phyloP scores from a whole-genome alignment of 2,329 filamentous ascomycete species.

The Colletotrichum incanum region DNA sequence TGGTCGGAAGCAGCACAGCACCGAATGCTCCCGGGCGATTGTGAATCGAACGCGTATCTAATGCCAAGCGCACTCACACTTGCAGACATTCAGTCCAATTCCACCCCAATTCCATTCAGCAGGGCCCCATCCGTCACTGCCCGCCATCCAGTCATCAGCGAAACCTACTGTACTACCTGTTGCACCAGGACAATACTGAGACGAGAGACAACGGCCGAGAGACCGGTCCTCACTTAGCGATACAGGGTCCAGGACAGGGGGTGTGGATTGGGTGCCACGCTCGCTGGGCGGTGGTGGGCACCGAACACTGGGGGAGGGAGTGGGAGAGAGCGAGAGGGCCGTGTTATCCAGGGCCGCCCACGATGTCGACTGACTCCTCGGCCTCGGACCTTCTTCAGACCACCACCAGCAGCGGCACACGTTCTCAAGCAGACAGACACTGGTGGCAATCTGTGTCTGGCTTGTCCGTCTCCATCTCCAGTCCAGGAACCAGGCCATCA shows the following conservation, averaged over 20 bases:
- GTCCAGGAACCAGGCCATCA: not conserved
- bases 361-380: not conserved
- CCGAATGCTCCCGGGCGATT: not conserved
- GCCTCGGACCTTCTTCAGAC: not conserved
- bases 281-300: not conserved
- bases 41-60: not conserved
- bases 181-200: not conserved
- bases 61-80: not conserved
- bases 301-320: not conserved
- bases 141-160: not conserved
- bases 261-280: not conserved
- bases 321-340: constrained; percentile 2
- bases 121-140: not conserved
- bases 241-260: constrained; percentile 35
- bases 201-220: constrained; percentile 16
- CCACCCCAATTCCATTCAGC: not conserved
- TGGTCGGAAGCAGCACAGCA: constrained; percentile 7
- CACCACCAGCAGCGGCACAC: not conserved
- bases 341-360: constrained; percentile 17
- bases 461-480: no score
- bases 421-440: not conserved
- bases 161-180: not conserved
- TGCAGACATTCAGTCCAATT: not conserved
- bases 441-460: not conserved
- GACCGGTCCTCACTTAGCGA: constrained; percentile 26